A percentile compares a stretch with the other conserved stretches of the same genome.
phyloP scores from a whole-genome alignment of 495 filamentous ascomycete species.

The Lophiostoma macrostomum region DNA sequence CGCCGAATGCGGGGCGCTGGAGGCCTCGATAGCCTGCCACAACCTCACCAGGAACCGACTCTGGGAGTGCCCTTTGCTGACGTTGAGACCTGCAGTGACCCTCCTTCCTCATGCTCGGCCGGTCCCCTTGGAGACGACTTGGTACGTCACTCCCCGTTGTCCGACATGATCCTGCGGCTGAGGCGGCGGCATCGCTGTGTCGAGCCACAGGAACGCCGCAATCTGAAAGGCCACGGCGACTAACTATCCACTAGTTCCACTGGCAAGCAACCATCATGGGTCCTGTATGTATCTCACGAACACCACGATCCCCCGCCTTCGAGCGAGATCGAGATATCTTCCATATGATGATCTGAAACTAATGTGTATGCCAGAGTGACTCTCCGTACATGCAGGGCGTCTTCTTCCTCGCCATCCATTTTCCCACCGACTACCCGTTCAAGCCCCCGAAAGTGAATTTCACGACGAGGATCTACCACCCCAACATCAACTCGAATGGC shows the following conservation, averaged over 20 bases:
- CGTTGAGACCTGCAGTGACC: constrained; percentile 64
- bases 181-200: constrained; percentile 17
- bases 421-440: constrained; percentile 99
- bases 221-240: background rate
- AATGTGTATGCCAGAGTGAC: constrained; percentile 59
- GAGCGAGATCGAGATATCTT: too few relatives aligned
- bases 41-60: constrained; percentile 9
- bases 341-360: constrained; percentile 13
- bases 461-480: constrained; percentile 98
- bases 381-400: constrained; percentile 96
- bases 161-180: constrained; percentile 17
- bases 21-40: background rate
- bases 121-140: constrained; percentile 95
- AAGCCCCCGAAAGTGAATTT: constrained; percentile 99
- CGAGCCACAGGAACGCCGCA: background rate
- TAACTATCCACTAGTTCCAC: constrained; percentile 70
- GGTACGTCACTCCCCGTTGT: constrained; percentile 61
- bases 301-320: background rate
- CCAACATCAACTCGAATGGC: constrained; percentile 99
- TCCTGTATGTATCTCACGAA: constrained; percentile 66
- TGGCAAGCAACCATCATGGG: constrained; percentile 99
- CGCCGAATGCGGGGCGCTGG: constrained; percentile 30
- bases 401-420: constrained; percentile 97
- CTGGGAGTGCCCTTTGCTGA: constrained; percentile 44
- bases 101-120: constrained; percentile 97